Evolutionary conservation across 176 grass and related monocot genomes (phyloP).

Genomic region (Rhynchospora breviuscula): DNA sequence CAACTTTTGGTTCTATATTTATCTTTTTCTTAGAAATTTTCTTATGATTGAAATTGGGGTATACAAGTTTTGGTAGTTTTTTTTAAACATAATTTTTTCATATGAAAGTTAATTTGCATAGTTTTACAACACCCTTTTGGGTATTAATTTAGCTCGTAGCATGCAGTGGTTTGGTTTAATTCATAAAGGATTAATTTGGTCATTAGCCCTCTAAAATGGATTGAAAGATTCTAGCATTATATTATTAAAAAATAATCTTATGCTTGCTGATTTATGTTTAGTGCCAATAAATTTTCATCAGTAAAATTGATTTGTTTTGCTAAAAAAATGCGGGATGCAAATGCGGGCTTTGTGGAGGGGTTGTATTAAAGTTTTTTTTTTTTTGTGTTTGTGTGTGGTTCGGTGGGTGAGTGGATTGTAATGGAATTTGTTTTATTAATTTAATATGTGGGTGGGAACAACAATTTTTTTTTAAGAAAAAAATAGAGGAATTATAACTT

Average conservation of each 20-base stretch:
- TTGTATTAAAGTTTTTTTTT: background rate
- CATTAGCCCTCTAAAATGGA: background rate
- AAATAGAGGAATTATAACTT: too few relatives aligned
- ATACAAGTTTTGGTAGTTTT: background rate
- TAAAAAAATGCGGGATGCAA: background rate
- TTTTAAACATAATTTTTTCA: background rate
- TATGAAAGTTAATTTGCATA: background rate
- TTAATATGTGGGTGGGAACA: too few relatives aligned
- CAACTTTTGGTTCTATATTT: background rate
- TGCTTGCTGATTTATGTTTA: background rate
- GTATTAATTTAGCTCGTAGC: background rate
- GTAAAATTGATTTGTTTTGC: background rate
- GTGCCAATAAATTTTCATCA: background rate
- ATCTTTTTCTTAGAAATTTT: slow-evolving; percentile 4
- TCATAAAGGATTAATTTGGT: background rate
- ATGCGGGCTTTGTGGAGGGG: background rate
- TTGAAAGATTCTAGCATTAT: background rate
- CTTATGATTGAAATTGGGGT: slow-evolving; percentile 1
- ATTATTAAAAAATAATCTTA: background rate
- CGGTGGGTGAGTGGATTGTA: too few relatives aligned
- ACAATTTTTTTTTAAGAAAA: too few relatives aligned
- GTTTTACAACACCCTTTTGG: background rate
- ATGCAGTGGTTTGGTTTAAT: background rate
- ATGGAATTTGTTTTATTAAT: too few relatives aligned
- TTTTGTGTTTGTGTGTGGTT: background rate